Conservation (phyloP, 176 grass and related monocot species). For the Avena insularis region DNA sequence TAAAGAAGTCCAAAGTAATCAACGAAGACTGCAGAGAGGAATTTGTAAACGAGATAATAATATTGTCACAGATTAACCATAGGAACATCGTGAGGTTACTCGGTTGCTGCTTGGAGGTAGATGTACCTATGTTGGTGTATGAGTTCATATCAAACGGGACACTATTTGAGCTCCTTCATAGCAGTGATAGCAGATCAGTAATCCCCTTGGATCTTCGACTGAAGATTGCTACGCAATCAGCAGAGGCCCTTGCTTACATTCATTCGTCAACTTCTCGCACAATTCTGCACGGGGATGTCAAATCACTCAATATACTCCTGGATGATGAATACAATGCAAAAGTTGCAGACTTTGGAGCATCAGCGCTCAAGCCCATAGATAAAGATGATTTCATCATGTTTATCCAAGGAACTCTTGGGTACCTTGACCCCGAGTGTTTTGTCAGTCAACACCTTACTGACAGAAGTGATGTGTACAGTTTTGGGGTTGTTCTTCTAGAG, state of each 20-base stretch:
- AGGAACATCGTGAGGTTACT: constrained; percentile 54
- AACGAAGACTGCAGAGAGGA: constrained; percentile 47
- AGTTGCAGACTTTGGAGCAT: constrained; percentile 71
- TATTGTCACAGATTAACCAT: constrained; percentile 67
- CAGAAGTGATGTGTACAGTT: constrained; percentile 83
- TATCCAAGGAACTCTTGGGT: constrained; percentile 73
- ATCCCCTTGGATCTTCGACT: constrained; percentile 48
- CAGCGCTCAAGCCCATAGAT: constrained; percentile 53
- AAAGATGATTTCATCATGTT: constrained; percentile 66
- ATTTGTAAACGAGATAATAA: constrained; percentile 65
- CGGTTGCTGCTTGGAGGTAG: constrained; percentile 56
- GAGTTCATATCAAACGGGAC: constrained; percentile 62
- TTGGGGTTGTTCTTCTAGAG: constrained; percentile 69
- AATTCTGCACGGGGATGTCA: constrained; percentile 61
- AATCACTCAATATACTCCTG: constrained; percentile 58
- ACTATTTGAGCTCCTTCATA: constrained; percentile 53
- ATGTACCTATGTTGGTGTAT: constrained; percentile 50
- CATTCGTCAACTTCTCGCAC: constrained; percentile 50
- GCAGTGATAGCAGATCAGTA: not conserved
- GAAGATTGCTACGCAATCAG: constrained; percentile 47
- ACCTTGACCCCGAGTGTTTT: constrained; percentile 72
- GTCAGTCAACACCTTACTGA: constrained; percentile 69
- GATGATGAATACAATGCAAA: constrained; percentile 50
- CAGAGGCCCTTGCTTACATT: constrained; percentile 50
- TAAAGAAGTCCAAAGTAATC: constrained; percentile 56